Evolutionary conservation across 2,329 filamentous ascomycete species (phyloP), one percentile per base, ranked within the genome.

Genomic region (Trichophyton benhamiae): DNA sequence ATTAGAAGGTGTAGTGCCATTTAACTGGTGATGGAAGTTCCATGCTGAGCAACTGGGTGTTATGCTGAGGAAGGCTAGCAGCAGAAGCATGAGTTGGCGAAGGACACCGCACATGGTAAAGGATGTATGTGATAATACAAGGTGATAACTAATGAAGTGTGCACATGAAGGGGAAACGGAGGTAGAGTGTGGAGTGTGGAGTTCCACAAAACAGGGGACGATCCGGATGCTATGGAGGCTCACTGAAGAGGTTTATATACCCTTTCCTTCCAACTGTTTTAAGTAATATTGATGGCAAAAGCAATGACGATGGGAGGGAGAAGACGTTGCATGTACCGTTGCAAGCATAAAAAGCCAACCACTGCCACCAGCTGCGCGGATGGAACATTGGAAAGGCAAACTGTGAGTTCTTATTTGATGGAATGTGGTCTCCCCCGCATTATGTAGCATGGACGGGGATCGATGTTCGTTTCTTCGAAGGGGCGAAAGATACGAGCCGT

Each of bases 361-460:
- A 15, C 11, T 53, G 22, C 49, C n/a, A 62, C 52, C 38, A 44
- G 20, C 59, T 46, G 55, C 55, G 61, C 52, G 63, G 61, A 25
- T 25, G 30, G n/a, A n/a, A 53, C 44, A 8, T 17, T 15, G 9
- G 15, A 53, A 53, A n/a, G 22, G 44, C 44, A 25, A 22, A 20
- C 8, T 25, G 20, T 3, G 4, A 20, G 6, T 48, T 44, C 6
- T 17, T 48, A 48, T 25, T 25, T 22, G 17, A 22, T 48, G 20
- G 20, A 11, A 15, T 48, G 44, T 48, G 22, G 20, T 7, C 49
- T 53, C n/a, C 22, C 49, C 22, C 22, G 49, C 49, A 53, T 53
- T 13, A 30, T 27, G 22, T 11, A 30, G 49, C 13, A 48, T 25
- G 22, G 11, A 13, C 25, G 27, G 25, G 25, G 22, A 38, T 38